Base-by-base conservation (phyloP, 495 filamentous ascomycete genomes). In the Penicillium pancosmium region DNA sequence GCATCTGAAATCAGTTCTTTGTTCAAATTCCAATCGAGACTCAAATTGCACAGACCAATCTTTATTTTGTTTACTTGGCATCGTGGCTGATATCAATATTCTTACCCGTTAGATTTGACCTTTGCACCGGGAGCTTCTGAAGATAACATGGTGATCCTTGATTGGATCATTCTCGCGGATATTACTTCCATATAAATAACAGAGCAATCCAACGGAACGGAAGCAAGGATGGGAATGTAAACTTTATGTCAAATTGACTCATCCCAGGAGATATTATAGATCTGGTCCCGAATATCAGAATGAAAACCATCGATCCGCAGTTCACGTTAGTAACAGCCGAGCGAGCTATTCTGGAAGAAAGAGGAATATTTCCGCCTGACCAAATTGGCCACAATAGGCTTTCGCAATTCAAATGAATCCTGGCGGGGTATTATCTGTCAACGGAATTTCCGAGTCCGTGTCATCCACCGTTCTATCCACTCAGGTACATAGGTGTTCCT, bases 11-110 rank as follows among this genome's bases (percentile, higher is more conserved):
- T 16, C 2, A 27, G 46, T 31, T 31, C 18, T 27, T 27, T 48
- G 43, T 15, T 27, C 21, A 11, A 12, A 15, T 48, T 48, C 31
- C 9, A 10, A 48, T 48, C 21, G 1, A 7, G 23, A 48, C 46
- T n/a, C 13, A 27, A 48, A 27, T 15, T 5, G 46, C 21, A 48
- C 46, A 27, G 46, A 48, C 46, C 46, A 27, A 48, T 48, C 46
- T 27, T 48, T 48, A 48, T 48, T 48, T 48, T 27, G 11, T 27
- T 48, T 5, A 46, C 41, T 31, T 1, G 27, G 27, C 8, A 31
- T 31, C 6, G 5, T 8, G 27, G 5, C 27, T 31, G 27, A 9
- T 31, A 31, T 31, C 8, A 9, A 31, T 31, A 31, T 4, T 31
- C 5, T 6, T 6, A 9, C 27, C 6, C 27, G 27, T 31, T 31